Evolutionary conservation across 2,329 filamentous ascomycete genomes (phyloP), one percentile per base, ranked within the genome.

Genomic region (Arachnopeziza araneosa): DNA sequence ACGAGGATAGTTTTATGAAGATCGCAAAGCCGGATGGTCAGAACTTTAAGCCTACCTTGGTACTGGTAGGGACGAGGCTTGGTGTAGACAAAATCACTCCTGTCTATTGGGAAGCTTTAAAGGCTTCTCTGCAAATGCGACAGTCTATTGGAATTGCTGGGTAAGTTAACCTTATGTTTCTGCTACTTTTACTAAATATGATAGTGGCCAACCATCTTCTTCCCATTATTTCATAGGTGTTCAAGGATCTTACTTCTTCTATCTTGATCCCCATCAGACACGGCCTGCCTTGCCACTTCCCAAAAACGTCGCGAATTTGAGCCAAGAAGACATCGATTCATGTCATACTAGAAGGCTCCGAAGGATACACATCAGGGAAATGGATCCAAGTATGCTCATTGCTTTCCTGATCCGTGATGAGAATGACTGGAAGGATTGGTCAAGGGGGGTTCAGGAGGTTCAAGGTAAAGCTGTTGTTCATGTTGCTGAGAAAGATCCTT

Each of bases 341-440:
- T 97, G 91, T 70, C 93, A 99, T 72, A 98, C 93, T 0, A 84
- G 90, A 55, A 87, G 93, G 54, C 77, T 99, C 21, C 86, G 93
- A 48, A 84, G 89, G 59, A 80, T 99, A 30, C 88, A 95, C 67
- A 82, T 99, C 54, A 86, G 86, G 61, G 93, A 98, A 71, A 95
- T 99, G 90, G 95, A 99, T 69, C 95, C 95, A 0, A 97, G 92
- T 70, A 99, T 99, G 95, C 78, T 99, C 50, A 90, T 99, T 65
- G 93, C 91, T 4, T 98, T 98, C 70, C 77, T 99, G 44, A 92
- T 99, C 63, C 83, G 82, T 50, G 85, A 90, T 60, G 87, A 93
- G 67, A 82, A 87, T 51, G 95, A 99, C 66, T 98, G 93, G 88
- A 77, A 82, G 49, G 82, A 85, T 57, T 98, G 93, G 93, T 88